Base-by-base conservation (phyloP, 306 rosid genomes). In the Vachellia pachyceras region DNA sequence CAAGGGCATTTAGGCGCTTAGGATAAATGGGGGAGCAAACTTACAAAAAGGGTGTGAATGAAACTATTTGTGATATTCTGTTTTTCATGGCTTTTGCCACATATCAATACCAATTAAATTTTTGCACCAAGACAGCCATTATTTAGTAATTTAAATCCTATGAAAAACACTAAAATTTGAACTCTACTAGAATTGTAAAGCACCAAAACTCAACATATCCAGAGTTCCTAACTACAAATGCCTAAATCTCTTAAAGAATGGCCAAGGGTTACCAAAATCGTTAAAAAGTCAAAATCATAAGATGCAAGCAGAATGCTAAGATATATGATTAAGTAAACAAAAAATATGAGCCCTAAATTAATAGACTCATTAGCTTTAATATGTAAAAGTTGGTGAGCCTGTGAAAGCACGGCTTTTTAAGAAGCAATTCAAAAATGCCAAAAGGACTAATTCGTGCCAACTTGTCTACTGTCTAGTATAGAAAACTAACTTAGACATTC, bases 271-370 rank as follows among this genome's bases (percentile, higher is more conserved):
- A 29, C 6, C 60, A 40, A 9, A 36, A 10, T 46, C 37, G 29
- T 35, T 64, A 22, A 45, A 45, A 63, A 63, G 37, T n/a, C 49
- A 67, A 77, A 36, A 37, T 7, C 74, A 70, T 71, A 55, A 29
- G 1, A 40, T 54, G 42, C 40, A 52, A 54, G 55, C 15, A 7
- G 64, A 15, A n/a, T 17, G 17, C 60, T 52, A 36, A 67, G 47
- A 55, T 41, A 50, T 25, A 57, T 54, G 29, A 10, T 29, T 55
- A 10, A 66, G 47, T 17, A 66, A 66, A 17, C 47, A 17, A 39
- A 66, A n/a, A 7, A 35, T 65, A 6, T 7, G 3, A 18, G 17
- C 46, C 25, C 5, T 3, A 7, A 36, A 65, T 65, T 37, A 8
- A 36, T 65, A 36, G 25, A 36, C 20, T 37, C 46, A 37, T 37